Evolutionary conservation across 2,329 filamentous ascomycete genomes (phyloP), one percentile per base, ranked within the genome.

Genomic region (Stemphylium beticola): DNA sequence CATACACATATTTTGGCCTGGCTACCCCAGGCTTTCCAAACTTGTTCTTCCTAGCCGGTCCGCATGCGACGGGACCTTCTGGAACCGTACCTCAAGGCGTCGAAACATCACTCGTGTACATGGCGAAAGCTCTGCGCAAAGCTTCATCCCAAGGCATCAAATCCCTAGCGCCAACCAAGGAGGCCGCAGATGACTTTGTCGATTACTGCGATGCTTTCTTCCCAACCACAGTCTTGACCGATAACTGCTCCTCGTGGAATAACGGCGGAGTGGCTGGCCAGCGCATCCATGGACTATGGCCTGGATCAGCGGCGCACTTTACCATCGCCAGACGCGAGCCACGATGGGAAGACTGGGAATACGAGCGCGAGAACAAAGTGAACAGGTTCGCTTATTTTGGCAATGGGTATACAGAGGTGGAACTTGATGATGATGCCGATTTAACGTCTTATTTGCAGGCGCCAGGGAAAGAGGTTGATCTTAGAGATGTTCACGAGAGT

Each of bases 241-340:
- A 87, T 47, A 83, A 84, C 51, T 91, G 88, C 69, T 85, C 83
- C 36, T 88, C 85, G 0, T 91, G 89, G 89, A 89, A 88, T 55
- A 91, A 91, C 55, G 85, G 88, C 11, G 75, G 76, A 5, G 17
- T 60, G 2, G 82, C 87, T 0, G 87, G 87, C 0, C 82, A 80
- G 0, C 77, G 87, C 4, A 85, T 91, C 20, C 86, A 89, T 58
- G 88, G 87, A 0, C 68, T 89, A 6, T 92, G 88, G 83, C 89
- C 88, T 0, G 88, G 88, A 0, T 88, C 85, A 60, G 87, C 86
- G 1, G 78, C 82, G 0, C 85, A 89, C 62, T 75, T 85, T 29
- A 86, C 86, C 2, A 79, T 84, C 12, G 78, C 88, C 7, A 78
- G 85, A 20, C 76, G 68, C n/a, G 79, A 82, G 38, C 83, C 83